phyloP scores from a whole-genome alignment of 2,329 filamentous ascomycete genomes.

The Fusarium annulatum region DNA sequence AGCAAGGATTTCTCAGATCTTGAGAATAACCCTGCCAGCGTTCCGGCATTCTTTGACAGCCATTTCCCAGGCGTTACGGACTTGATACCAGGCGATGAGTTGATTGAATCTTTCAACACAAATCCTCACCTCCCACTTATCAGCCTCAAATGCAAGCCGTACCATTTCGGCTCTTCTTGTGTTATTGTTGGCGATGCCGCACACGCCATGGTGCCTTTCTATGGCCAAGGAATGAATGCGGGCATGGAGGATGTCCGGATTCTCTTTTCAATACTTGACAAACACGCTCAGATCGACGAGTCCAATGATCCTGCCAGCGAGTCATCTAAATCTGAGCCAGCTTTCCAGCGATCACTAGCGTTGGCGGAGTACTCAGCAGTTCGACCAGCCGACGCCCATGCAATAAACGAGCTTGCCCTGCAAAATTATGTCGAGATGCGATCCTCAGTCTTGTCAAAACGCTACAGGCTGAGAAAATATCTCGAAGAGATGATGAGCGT shows the following conservation, averaged over 20 bases:
- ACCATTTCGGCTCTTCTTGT: slow-evolving; percentile 80
- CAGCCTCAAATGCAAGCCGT: slow-evolving; percentile 90
- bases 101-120: slow-evolving; percentile 77
- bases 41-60: slow-evolving; percentile 80
- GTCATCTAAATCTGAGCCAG: slow-evolving; percentile 56
- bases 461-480: slow-evolving; percentile 84
- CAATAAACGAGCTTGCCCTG: slow-evolving; percentile 92
- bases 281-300: slow-evolving; percentile 62
- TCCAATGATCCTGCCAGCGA: slow-evolving; percentile 54
- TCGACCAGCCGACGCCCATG: slow-evolving; percentile 81
- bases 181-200: slow-evolving; percentile 94
- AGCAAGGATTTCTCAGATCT: slow-evolving; percentile 75
- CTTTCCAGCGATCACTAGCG: slow-evolving; percentile 70
- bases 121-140: slow-evolving; percentile 95
- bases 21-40: slow-evolving; percentile 67
- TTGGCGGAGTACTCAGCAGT: slow-evolving; percentile 79
- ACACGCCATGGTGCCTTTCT: slow-evolving; percentile 98
- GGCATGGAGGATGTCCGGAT: slow-evolving; percentile 94
- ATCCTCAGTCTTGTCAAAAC: slow-evolving; percentile 78
- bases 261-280: slow-evolving; percentile 84
- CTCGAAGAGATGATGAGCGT: slow-evolving; percentile 86
- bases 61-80: slow-evolving; percentile 89
- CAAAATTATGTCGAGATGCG: slow-evolving; percentile 97
- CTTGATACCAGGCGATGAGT: slow-evolving; percentile 73
- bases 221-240: slow-evolving; percentile 97